Base-by-base conservation (phyloP, 352 stramenopile genomes). In the Thraustochytrium striatum region DNA sequence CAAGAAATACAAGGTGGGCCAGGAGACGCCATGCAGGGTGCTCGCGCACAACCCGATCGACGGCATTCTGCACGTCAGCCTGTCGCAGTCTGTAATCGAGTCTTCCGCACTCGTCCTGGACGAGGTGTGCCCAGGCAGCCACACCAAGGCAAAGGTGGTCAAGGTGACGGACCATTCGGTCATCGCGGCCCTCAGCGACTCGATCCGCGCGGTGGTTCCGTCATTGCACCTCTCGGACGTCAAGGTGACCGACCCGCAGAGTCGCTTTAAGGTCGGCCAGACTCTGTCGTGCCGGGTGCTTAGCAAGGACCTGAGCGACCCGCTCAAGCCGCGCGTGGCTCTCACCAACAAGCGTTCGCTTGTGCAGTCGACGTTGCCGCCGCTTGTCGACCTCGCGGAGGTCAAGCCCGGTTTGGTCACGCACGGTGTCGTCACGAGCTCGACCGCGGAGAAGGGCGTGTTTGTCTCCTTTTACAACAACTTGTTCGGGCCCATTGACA, bases 251-350 rank as follows among this genome's bases (percentile, higher is more conserved):
- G 65, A 75, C 41, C 65, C 65, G 0, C n/a, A 5, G 16, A 72
- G 52, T 9, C 65, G 65, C 65, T 75, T 75, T 43, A 75, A 75
- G 52, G 65, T 75, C 7, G 65, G 65, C 30, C 65, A 75, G 41
- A 38, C 65, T 16, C 41, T 75, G 43, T 38, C 21, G 11, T 39
- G 33, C 5, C 65, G 52, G 11, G 65, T 75, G 7, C 52, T 75
- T 9, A 38, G 41, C 28, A 30, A 55, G 3, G 52, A 75, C 52
- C 39, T 62, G 16, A 32, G 39, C 13, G 44, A 75, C 32, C 9
- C 30, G 44, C 43, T 38, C 35, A 58, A 61, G 44, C 65, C 65
- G 21, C 65, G 61, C 41, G 52, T 75, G 13, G 44, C 68, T 32
- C 52, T 75, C 5, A 75, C 65, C 5, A 30, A 61, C 7, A 75